Conservation (phyloP, 495 filamentous ascomycete genomes). For the Aspergillus egyptiacus region DNA sequence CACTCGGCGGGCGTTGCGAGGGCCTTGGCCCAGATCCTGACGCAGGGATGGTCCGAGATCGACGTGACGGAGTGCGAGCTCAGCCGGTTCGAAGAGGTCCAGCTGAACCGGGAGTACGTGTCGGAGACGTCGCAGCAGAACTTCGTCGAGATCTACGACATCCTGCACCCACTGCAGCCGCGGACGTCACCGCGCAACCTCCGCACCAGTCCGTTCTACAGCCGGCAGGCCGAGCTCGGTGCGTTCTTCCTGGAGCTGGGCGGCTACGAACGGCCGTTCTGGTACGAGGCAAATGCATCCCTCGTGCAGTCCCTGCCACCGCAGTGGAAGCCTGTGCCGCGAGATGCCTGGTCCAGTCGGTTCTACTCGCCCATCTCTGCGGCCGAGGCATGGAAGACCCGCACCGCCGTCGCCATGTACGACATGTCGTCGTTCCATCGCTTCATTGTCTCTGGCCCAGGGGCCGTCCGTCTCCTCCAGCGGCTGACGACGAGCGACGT, state of each 20-base stretch:
- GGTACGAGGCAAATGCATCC: conserved; percentile 43
- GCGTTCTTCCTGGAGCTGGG: conserved; percentile 44
- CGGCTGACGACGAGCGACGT: conserved; percentile 41
- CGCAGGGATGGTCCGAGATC: conserved; percentile 38
- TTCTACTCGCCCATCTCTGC: conserved; percentile 45
- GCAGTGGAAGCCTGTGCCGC: conserved; percentile 37
- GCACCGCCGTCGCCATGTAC: conserved; percentile 48
- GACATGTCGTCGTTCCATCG: conserved; percentile 49
- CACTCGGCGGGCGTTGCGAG: conserved; percentile 49
- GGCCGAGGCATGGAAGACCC: conserved; percentile 48
- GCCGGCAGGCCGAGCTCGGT: conserved; percentile 40
- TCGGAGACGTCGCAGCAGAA: conserved; percentile 44
- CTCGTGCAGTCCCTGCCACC: conserved; percentile 36
- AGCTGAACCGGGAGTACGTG: conserved; percentile 39
- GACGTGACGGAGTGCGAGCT: conserved; percentile 46
- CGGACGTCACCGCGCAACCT: conserved; percentile 42
- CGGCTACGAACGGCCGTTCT: conserved; percentile 49
- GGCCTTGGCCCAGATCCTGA: conserved; percentile 44
- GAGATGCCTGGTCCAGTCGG: conserved; percentile 42
- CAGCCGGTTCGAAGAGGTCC: conserved; percentile 45
- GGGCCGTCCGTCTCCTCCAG: conserved; percentile 39
- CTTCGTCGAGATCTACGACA: conserved; percentile 50
- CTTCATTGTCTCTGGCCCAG: conserved; percentile 43
- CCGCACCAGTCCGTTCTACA: conserved; percentile 41
- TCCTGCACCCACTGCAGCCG: conserved; percentile 45